These are phyloP conservation scores for Xylaria cubensis DNA, from an alignment of 495 filamentous ascomycete species.

Conservation along the genomic window DNA sequence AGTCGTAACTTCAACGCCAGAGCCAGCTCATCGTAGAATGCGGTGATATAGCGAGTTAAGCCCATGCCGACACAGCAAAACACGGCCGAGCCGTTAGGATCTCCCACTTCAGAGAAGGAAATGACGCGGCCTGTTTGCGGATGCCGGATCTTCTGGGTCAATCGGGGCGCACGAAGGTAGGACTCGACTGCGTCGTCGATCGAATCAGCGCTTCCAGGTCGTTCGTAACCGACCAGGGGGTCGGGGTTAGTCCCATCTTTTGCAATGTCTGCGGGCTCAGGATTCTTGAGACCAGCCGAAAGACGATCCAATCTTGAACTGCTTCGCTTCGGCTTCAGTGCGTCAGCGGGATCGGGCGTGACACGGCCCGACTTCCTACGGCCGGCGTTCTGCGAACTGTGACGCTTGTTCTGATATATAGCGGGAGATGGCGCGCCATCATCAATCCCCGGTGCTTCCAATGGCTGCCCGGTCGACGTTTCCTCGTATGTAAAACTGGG, in stretches of 20 bases:
- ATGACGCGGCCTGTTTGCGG: conserved; percentile 86
- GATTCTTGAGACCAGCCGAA: conserved; percentile 49
- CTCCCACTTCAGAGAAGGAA: conserved; percentile 95
- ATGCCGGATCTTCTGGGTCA: conserved; percentile 86
- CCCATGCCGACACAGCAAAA: conserved; percentile 99
- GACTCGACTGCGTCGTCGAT: conserved; percentile 85
- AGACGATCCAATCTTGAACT: conserved; percentile 57
- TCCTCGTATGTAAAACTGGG: conserved; percentile 34
- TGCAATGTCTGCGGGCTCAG: conserved; percentile 42
- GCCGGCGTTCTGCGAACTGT: conserved; percentile 50
- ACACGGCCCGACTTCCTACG: conserved; percentile 49
- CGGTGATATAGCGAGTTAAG: conserved; percentile 91
- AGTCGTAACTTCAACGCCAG: conserved; percentile 85
- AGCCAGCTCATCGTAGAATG: conserved; percentile 97
- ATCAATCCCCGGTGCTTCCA: conserved; percentile 48
- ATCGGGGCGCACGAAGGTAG: conserved; percentile 81
- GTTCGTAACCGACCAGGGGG: conserved; percentile 55
- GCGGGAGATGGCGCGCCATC: conserved; percentile 75
- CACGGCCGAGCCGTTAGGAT: conserved; percentile 88
- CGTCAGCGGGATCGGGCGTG: conserved; percentile 50
- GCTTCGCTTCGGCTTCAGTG: conserved; percentile 50
- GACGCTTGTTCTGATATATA: conserved; percentile 62
- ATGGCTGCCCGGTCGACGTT: conserved; percentile 34
- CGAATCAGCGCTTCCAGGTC: conserved; percentile 81
- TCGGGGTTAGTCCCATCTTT: conserved; percentile 39